These are phyloP conservation scores for Arachnomyces sp. DNA, from an alignment of 2,329 filamentous ascomycete genomes.

Conservation along the genomic window DNA sequence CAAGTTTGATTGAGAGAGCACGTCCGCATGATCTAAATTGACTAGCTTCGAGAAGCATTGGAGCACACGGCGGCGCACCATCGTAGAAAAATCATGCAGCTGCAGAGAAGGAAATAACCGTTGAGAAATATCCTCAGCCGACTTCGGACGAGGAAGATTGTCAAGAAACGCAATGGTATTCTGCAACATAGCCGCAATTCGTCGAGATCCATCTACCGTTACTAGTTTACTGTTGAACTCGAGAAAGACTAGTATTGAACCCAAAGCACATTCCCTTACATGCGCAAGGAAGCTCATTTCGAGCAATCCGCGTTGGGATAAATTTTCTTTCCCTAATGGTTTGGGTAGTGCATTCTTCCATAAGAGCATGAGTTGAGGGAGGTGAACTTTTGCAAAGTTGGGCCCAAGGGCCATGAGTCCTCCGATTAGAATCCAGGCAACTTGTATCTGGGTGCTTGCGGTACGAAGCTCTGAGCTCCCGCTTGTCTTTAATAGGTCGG, in stretches of 20 bases:
- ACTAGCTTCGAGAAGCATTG: constrained; percentile 93
- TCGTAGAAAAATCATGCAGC: constrained; percentile 79
- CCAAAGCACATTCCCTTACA: constrained; percentile 87
- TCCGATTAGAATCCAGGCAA: constrained; percentile 95
- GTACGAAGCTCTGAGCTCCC: constrained; percentile 83
- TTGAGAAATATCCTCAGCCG: constrained; percentile 77
- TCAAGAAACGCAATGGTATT: constrained; percentile 88
- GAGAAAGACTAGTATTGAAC: constrained; percentile 84
- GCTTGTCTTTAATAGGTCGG: constrained; percentile 83
- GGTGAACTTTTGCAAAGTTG: constrained; percentile 97
- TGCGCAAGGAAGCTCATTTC: constrained; percentile 92
- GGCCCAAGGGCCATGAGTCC: constrained; percentile 93
- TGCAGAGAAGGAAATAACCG: constrained; percentile 78
- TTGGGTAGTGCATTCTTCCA: constrained; percentile 98
- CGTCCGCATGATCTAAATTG: constrained; percentile 79
- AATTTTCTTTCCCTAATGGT: constrained; percentile 86
- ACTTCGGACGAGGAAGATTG: constrained; percentile 73
- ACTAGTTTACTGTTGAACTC: constrained; percentile 87
- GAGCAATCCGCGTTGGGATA: constrained; percentile 70
- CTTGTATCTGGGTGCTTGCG: constrained; percentile 90
- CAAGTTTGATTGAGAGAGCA: constrained; percentile 82
- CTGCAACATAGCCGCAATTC: constrained; percentile 88
- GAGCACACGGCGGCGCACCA: constrained; percentile 86
- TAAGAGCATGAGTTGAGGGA: constrained; percentile 83
- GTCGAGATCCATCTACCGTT: constrained; percentile 87